A percentile compares a stretch with the other conserved stretches of the same genome.
These are phyloP conservation scores for Sporisorium iseilematis-ciliati DNA, from an alignment of 1,284 basidiomycete species.

Conservation along the genomic window DNA sequence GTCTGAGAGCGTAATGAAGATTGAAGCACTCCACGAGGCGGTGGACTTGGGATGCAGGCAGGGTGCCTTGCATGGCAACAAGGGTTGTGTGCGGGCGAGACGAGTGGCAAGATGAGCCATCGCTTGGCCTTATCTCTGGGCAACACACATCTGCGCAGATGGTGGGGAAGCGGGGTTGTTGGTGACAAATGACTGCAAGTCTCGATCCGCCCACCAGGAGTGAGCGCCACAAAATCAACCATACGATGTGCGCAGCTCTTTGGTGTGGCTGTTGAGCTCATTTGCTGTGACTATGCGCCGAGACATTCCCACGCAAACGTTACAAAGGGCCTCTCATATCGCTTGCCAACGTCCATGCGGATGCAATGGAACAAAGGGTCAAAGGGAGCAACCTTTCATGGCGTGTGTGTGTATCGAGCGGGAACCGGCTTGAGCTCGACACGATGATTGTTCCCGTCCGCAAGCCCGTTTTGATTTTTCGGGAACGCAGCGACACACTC, in stretches of 20 bases:
- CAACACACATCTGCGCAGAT: not conserved
- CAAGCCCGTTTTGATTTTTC: not conserved
- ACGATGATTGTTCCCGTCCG: not conserved
- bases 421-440: too few species aligned
- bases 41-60: not conserved
- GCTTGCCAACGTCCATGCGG: not conserved
- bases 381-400: not conserved
- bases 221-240: not conserved
- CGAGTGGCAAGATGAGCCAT: not conserved
- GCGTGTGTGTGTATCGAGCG: too few species aligned
- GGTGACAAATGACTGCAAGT: too few species aligned
- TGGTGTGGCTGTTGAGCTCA: not conserved
- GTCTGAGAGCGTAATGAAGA: not conserved
- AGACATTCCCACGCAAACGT: not conserved
- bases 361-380: not conserved
- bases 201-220: not conserved
- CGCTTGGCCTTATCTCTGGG: not conserved
- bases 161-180: constrained; percentile 3
- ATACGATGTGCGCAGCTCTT: not conserved
- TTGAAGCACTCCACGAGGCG: too few species aligned
- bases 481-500: not conserved
- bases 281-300: not conserved
- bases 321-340: not conserved
- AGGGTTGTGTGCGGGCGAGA: not conserved
- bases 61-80: constrained; percentile 1